Base-by-base conservation (phyloP, 306 rosid species). In the Quillaja saponaria region DNA sequence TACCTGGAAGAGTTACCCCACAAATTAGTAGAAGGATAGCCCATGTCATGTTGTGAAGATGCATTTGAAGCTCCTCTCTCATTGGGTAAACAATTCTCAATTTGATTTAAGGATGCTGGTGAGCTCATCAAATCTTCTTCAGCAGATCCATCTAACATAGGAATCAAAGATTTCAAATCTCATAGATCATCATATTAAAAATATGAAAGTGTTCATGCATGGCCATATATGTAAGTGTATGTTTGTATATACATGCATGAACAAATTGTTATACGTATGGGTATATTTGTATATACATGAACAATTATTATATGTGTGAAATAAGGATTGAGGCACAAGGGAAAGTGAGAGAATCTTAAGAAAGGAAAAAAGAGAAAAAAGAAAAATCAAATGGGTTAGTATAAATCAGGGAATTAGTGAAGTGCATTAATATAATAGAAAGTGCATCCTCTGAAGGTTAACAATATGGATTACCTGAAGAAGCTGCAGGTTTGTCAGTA, bases 401-500 rank as follows among this genome's bases (percentile, higher is more conserved):
- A 51, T 66, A 44, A 69, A 70, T 45, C 63, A 46, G 41, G 74
- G 74, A 67, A 69, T 51, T 61, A 55, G 13, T 39, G 31, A 25
- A 39, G 13, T 39, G 3, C 2, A 8, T 8, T 39, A 67, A 69
- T 51, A 45, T 45, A 9, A 25, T n/a, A 12, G 3, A 37, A 37
- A 38, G 9, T 15, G 44, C 1, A 5, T 5, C 40, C 10, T 8
- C 3, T 12, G 2, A 34, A 44, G 7, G 8, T 28, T 48, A 10
- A 31, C 40, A 62, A 63, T 48, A 67, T 19, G 65, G 71, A 68
- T 71, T 81, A 91, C 97, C 97, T 70, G 95, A 83, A 69, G 95
- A 85, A 71, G 84, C 83, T 64, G 84, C 82, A 63, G 88, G 96
- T 65, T 82, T 88, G 88, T 88, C 97, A 67, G 97, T 85, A 75